Evolutionary conservation across 129 eudicot species (phyloP).

Genomic region (Flaveria trinervia): DNA sequence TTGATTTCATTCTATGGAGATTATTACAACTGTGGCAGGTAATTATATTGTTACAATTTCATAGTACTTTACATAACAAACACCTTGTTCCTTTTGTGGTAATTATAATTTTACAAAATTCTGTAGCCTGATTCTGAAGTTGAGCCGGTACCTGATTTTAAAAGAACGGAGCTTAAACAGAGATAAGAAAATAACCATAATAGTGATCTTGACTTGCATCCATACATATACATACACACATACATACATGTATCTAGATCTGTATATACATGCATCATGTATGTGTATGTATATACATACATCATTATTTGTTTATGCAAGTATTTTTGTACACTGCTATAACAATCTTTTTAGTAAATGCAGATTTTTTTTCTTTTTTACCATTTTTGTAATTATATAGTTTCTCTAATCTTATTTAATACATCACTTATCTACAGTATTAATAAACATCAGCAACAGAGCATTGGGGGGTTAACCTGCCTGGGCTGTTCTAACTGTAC

Average conservation of each 20-base stretch:
- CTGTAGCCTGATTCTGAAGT: slow-evolving; percentile 46
- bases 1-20: slow-evolving; percentile 79
- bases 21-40: slow-evolving; percentile 79
- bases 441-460: too few species aligned
- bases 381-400: background rate
- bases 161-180: slow-evolving; percentile 2
- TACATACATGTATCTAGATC: slow-evolving; percentile 3
- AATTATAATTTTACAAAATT: slow-evolving; percentile 3
- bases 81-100: slow-evolving; percentile 1
- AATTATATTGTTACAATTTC: background rate
- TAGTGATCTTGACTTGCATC: background rate
- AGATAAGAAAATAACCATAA: slow-evolving; percentile 14
- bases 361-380: background rate
- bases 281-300: background rate
- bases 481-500: background rate
- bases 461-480: too few species aligned
- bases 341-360: background rate
- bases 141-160: slow-evolving; percentile 40
- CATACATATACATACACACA: background rate
- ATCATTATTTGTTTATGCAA: background rate
- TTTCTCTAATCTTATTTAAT: too few species aligned
- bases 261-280: background rate
- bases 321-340: background rate
- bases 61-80: background rate
- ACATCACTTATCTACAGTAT: too few species aligned